phyloP scores from a whole-genome alignment of 2,329 filamentous ascomycete genomes.

The Fusarium nelsonii region DNA sequence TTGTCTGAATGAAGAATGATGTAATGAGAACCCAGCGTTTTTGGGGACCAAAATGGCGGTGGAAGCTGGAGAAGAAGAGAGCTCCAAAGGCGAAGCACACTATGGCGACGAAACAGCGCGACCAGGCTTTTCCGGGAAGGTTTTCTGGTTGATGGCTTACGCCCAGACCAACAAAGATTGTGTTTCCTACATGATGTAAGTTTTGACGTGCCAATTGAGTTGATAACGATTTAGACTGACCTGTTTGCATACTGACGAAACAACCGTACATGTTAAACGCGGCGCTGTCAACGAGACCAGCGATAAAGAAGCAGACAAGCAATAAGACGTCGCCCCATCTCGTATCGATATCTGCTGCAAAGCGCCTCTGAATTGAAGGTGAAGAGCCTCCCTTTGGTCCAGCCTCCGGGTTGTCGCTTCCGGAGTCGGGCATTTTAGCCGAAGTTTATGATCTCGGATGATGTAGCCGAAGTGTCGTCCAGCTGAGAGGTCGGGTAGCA shows the following conservation, averaged over 20 bases:
- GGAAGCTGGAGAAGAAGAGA: constrained; percentile 48
- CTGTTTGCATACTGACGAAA: constrained; percentile 50
- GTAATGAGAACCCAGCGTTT: constrained; percentile 45
- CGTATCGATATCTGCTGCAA: constrained; percentile 37
- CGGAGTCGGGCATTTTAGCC: constrained; percentile 31
- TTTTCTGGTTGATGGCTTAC: constrained; percentile 47
- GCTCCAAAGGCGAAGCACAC: constrained; percentile 44
- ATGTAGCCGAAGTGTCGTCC: neutral
- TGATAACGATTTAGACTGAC: constrained; percentile 17
- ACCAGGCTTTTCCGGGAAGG: constrained; percentile 45
- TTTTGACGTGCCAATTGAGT: neutral
- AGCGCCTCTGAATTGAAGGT: constrained; percentile 20
- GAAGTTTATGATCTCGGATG: constrained; percentile 3
- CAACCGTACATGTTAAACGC: constrained; percentile 49
- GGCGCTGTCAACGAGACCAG: constrained; percentile 47
- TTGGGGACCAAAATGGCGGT: constrained; percentile 45
- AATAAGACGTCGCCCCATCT: constrained; percentile 45
- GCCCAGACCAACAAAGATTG: constrained; percentile 47
- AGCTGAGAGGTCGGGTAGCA: no score
- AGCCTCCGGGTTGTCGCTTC: constrained; percentile 35
- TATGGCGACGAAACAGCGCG: constrained; percentile 48
- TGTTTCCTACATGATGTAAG: constrained; percentile 40
- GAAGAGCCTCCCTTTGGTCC: constrained; percentile 18
- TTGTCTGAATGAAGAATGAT: constrained; percentile 42
- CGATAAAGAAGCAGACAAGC: constrained; percentile 45